Evolutionary conservation across 768 basidiomycete genomes (phyloP), one percentile per base, ranked within the genome.

Genomic region (Fomitopsis serialis): DNA sequence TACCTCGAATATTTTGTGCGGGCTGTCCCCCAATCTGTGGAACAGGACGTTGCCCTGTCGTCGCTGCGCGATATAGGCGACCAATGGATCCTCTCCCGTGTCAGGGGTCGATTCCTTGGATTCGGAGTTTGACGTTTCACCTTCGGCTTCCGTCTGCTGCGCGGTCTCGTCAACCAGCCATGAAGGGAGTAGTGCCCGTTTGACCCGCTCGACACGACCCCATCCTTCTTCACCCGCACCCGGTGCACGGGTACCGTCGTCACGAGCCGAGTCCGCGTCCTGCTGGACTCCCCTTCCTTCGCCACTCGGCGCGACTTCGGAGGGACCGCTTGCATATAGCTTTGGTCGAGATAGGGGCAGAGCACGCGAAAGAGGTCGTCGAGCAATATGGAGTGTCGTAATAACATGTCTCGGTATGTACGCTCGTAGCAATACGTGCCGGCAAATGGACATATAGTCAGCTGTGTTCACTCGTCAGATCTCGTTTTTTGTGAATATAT

Each of bases 401-500:
- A n/a, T n/a, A n/a, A 46, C 29, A 17, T 27, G 49, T 42, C 27
- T 37, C 40, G 43, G 40, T 42, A 50, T 32, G 51, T 43, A 71
- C 69, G 72, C 72, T 78, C 73, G 73, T 60, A 72, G 70, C 63
- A 78, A 68, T 70, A 76, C 69, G 72, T 71, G 77, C 71, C 81
- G 84, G 77, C 84, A 83, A 80, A 81, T 75, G 72, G 77, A 84
- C 84, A 87, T 87, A 83, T 50, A 79, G 82, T 87, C 76, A 87
- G 72, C 84, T 81, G 57, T 32, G 59, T 45, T 25, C 47, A 23
- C 15, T 10, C 40, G 27, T 34, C 27, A 49, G 47, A 11, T 3
- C 15, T 42, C 50, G 10, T 11, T 37, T 9, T 13, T 13, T 11
- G 22, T 32, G 22, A 19, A 1, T 24, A 19, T 11, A 57, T 17